Conservation (phyloP, 352 stramenopile genomes). For the Peronosclerospora sorghi region DNA sequence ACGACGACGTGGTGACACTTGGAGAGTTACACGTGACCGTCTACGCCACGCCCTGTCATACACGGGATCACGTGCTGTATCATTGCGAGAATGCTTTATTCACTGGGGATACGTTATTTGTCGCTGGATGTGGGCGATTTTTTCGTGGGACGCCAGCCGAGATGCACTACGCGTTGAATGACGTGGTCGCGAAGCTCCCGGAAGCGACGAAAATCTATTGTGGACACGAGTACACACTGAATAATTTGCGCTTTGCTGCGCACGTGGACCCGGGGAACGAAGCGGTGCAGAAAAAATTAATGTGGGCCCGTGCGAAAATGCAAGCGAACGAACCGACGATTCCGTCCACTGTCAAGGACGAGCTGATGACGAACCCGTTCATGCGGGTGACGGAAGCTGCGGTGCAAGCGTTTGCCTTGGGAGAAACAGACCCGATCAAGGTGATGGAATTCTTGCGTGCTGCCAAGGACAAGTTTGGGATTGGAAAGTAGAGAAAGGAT, state of each 20-base stretch:
- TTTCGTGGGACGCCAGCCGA: conserved; percentile 62
- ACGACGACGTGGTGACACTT: conserved; percentile 64
- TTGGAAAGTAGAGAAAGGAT: conserved; percentile 46
- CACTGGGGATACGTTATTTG: conserved; percentile 88
- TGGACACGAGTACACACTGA: conserved; percentile 90
- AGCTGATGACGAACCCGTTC: conserved; percentile 72
- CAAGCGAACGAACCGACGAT: conserved; percentile 60
- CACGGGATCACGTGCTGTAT: conserved; percentile 80
- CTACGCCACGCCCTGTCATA: conserved; percentile 88
- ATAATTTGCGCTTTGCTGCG: conserved; percentile 84
- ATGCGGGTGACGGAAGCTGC: conserved; percentile 44
- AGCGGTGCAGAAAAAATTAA: conserved; percentile 48
- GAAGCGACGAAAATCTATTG: conserved; percentile 73
- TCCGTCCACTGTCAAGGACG: conserved; percentile 71
- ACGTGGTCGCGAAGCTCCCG: conserved; percentile 62
- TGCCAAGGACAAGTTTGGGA: conserved; percentile 49
- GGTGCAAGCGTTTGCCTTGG: conserved; percentile 45
- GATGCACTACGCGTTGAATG: conserved; percentile 79
- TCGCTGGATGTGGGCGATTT: conserved; percentile 86
- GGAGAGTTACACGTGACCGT: conserved; percentile 42
- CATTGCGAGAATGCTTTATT: conserved; percentile 70
- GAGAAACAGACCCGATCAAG: conserved; percentile 24
- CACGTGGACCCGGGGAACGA: conserved; percentile 85
- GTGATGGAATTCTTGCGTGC: conserved; percentile 50
- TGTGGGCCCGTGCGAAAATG: conserved; percentile 37